Base-by-base conservation (phyloP, 2,329 filamentous ascomycete species). In the Epichloe amarillans region DNA sequence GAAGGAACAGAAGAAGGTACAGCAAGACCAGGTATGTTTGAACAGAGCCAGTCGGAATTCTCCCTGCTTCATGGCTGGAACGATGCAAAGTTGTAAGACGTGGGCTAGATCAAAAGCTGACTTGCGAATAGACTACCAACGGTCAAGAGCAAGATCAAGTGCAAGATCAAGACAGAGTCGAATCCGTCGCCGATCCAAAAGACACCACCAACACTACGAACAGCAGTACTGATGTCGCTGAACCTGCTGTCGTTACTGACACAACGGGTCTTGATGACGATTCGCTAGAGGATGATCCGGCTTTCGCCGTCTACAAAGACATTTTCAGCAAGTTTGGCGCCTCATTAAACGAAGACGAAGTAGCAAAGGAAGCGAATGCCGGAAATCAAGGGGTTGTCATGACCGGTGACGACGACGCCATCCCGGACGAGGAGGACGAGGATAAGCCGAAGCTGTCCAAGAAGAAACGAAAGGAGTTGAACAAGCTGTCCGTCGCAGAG, bases 401-500 rank as follows among this genome's bases (percentile, higher is more conserved):
- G 64, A 90, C 83, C 60, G 81, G 85, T 56, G 85, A 94, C 54
- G 86, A 94, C 55, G 83, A 91, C 61, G 86, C 90, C 52, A 89
- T 95, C 55, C 87, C 88, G 6, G 85, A 87, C 55, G 88, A 93
- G 63, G 88, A 94, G 35, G 81, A 86, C 57, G 77, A 76, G 53
- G 71, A 72, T 3, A 76, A 77, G 58, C 74, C 80, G 8, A 91
- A 86, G 60, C 66, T 97, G 26, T 96, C 90, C 33, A 97, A 96
- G 70, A 96, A 95, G 75, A 91, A 94, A 69, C 80, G 86, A 58
- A 98, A 97, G 72, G 82, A 86, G 69, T 76, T 89, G 64, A 94
- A 86, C 70, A 95, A 94, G 68, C 74, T 97, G 35, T 95, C 91
- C 6, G 88, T 98, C 53, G 93, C 93, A 46, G 89, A 97, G 68